Percentiles rank a stretch among this genome's conserved stretches.
Conservation (phyloP, 2,329 filamentous ascomycete species). For the Tolypocladium amazonense region DNA sequence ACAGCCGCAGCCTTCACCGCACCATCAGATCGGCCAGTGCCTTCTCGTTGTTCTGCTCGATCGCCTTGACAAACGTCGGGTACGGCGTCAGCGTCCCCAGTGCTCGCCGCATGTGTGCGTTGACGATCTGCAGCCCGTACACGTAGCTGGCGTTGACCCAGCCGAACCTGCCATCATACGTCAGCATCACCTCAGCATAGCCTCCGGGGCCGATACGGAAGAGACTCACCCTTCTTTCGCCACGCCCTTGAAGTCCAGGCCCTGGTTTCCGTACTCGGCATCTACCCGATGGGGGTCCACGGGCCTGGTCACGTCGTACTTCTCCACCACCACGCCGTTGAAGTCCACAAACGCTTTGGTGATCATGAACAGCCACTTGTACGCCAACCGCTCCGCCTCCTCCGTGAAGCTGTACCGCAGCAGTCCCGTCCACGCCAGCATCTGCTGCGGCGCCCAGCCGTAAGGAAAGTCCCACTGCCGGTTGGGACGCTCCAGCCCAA, state of each 20-base stretch:
- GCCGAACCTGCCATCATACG: slow-evolving; percentile 58
- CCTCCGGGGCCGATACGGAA: not conserved
- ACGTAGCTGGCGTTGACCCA: slow-evolving; percentile 99
- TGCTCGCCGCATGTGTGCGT: slow-evolving; percentile 79
- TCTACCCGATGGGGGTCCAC: slow-evolving; percentile 89
- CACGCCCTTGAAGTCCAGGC: slow-evolving; percentile 88
- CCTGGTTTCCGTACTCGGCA: slow-evolving; percentile 97
- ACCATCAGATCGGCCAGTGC: slow-evolving; percentile 33
- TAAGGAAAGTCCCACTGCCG: slow-evolving; percentile 98
- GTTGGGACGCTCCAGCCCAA: slow-evolving; percentile 77
- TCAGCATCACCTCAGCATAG: not conserved
- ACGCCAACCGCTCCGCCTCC: slow-evolving; percentile 80
- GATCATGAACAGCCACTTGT: slow-evolving; percentile 98
- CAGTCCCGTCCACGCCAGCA: slow-evolving; percentile 91
- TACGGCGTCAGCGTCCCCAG: slow-evolving; percentile 82
- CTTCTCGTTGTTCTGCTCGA: slow-evolving; percentile 43
- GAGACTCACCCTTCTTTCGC: slow-evolving; percentile 81
- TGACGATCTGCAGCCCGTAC: slow-evolving; percentile 80
- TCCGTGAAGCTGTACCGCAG: slow-evolving; percentile 85
- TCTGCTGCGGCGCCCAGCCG: slow-evolving; percentile 97
- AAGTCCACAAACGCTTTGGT: slow-evolving; percentile 97
- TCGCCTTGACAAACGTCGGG: slow-evolving; percentile 66
- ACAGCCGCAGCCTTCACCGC: not conserved
- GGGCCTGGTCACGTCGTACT: slow-evolving; percentile 90
- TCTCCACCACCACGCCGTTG: slow-evolving; percentile 96